Conservation (phyloP, 177 flowering plant species). For the Telopea speciosissima region DNA sequence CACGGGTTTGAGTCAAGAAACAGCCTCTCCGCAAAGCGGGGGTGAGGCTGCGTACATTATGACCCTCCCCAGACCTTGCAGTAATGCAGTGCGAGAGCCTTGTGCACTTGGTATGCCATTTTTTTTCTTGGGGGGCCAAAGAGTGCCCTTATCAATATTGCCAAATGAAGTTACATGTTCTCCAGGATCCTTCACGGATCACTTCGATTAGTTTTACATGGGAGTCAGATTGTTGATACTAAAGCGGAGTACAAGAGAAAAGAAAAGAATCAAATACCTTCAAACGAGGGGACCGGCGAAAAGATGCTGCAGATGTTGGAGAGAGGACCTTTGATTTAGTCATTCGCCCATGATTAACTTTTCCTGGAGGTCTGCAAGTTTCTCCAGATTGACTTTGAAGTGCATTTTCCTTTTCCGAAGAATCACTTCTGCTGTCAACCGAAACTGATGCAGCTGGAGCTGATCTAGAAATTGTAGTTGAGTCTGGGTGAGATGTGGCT, state of each 20-base stretch:
- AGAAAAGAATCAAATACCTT: slow-evolving; percentile 28
- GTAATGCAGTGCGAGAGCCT: no score
- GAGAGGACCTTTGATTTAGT: slow-evolving; percentile 26
- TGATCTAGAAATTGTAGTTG: slow-evolving; percentile 37
- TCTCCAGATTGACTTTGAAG: slow-evolving; percentile 17
- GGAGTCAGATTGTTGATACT: background rate
- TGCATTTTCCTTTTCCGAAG: slow-evolving; percentile 18
- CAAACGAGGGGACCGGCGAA: slow-evolving; percentile 56
- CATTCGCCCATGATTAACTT: slow-evolving; percentile 23
- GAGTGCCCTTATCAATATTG: no score
- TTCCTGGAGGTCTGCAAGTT: slow-evolving; percentile 22
- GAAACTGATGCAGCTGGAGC: slow-evolving; percentile 52
- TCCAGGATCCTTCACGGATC: no score
- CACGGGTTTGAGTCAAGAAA: no score
- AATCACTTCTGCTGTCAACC: slow-evolving; percentile 32
- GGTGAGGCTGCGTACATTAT: no score
- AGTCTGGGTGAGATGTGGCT: slow-evolving; percentile 29
- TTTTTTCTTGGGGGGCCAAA: no score
- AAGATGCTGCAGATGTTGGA: slow-evolving; percentile 43
- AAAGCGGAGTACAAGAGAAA: background rate
- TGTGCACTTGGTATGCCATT: no score
- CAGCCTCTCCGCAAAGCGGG: no score
- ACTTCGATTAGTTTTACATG: background rate
- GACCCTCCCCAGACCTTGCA: no score
- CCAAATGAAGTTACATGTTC: no score